Base-by-base conservation (phyloP, 352 stramenopile species). In the Pythium myriotylum region DNA sequence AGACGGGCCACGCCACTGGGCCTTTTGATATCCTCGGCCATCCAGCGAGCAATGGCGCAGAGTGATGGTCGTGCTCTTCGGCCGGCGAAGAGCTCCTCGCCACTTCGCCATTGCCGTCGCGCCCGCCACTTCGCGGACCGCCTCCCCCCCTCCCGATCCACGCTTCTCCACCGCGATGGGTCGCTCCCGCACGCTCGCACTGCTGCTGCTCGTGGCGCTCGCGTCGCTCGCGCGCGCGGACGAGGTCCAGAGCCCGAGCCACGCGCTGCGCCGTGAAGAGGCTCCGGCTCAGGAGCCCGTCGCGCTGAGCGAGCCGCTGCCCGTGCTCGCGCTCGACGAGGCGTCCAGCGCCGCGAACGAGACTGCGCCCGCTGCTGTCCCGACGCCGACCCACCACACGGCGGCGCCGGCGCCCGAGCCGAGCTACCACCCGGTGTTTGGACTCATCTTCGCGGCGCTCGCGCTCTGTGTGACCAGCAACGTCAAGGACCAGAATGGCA, bases 291-390 rank as follows among this genome's bases (percentile, higher is more conserved):
- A 27, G 9, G 26, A n/a, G 40, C 22, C 51, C 58, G 14, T 50
- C 22, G 54, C 59, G 39, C 39, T 62, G 33, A 37, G 42, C 50
- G 40, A 49, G 27, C 39, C 33, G 13, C 41, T 60, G 41, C 53
- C 53, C 12, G 26, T 37, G n/a, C 59, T 76, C 24, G 39, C 76
- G 19, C 51, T 68, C 5, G 62, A 80, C 45, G 65, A 73, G 19
- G 60, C 63, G 2, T 61, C 59, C 6, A 53, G 40, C 29, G 54
- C 19, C 10, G 10, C 23, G 10, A 68, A 62, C 45, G 52, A 57
- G 13, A 68, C 45, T 1, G 52, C 39, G 0, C 19, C 39, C n/a
- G 40, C n/a, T 24, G 9, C 23, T 0, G 40, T 50, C 6, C 17
- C 40, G 0, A 29, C 16, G 52, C 52, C 52, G 20, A 50, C 39